Evolutionary conservation across 768 basidiomycete species (phyloP), one percentile per base, ranked within the genome.

Genomic region (Boletus tomentosulus): DNA sequence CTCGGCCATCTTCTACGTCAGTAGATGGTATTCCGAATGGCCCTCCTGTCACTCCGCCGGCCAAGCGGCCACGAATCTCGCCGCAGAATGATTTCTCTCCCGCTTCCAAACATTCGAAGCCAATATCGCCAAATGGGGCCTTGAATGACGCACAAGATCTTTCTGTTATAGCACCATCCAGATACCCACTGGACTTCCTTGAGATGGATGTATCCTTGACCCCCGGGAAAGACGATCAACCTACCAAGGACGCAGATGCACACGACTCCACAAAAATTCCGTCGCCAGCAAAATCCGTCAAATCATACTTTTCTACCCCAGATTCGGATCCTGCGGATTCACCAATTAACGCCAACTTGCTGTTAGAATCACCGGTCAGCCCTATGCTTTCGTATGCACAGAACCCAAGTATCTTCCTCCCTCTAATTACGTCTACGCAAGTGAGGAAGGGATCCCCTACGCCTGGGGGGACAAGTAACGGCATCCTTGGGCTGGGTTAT

Each of bases 401-500:
- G 62, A 66, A 72, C 52, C 53, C 65, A 19, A 64, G 60, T 34
- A 58, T 59, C 11, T 77, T 79, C 53, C 67, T 63, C 6, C 77
- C 75, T 3, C 68, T 58, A 55, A 61, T 69, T 47, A 63, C 68
- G 30, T 76, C 75, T 3, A 74, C 77, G 9, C 74, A 73, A 61
- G 55, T 41, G 30, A 55, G 57, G n/a, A 61, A 59, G 44, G 54
- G 45, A 16, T 50, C 58, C 15, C 54, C 55, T 35, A 53, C 51
- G 24, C 39, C 50, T 47, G 55, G 43, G 45, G 61, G 39, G 55
- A 58, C 50, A 50, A 66, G 62, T 48, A 62, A 63, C 50, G 69
- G 67, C 12, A 44, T 66, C 16, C 63, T 71, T 37, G 76, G 71
- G 57, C 68, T 72, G 68, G 76, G 74, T 3, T 83, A 77, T 60